Base-by-base conservation (phyloP, 768 basidiomycete genomes). In the Harrya chromipes region DNA sequence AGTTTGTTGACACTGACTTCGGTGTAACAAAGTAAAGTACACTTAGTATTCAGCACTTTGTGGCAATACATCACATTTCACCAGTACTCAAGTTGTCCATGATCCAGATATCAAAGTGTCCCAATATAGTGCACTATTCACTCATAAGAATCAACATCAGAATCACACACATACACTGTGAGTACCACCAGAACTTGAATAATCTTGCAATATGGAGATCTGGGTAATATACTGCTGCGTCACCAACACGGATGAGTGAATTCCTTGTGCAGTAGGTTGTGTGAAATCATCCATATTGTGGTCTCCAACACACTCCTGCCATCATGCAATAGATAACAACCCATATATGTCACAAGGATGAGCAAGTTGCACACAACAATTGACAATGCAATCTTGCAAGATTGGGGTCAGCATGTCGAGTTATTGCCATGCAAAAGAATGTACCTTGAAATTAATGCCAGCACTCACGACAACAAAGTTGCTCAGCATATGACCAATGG, bases 301-400 rank as follows among this genome's bases (percentile, higher is more conserved):
- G 35, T 20, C 0, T 47, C 14, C 4, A n/a, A 35, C 24, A 24
- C 24, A 14, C 40, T n/a, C 17, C 19, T n/a, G 4, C 17, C 17
- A 12, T 53, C 33, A 9, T 5, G 20, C 29, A 20, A 23, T 40
- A 38, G 37, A 39, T 40, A 20, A 26, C 54, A 57, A 38, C 56
- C 56, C 14, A 16, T 12, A 16, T 17, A 59, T 9, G 57, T 59
- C 37, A 60, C 57, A 16, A 50, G 35, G 12, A 59, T 52, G 4
- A 60, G 38, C 7, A 56, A 21, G 20, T 59, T 60, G 41, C 57
- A 60, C 31, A 59, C 35, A 3, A 56, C 53, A 24, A 50, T 36
- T 12, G 54, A 51, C 6, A 34, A n/a, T 3, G 43, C 47, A 14
- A 45, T 27, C 59, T 60, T 21, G 12, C 13, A 16, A 24, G 13